A percentile compares a stretch with the other conserved stretches of the same genome.
Conservation (phyloP, 139 green algal genomes). For the Chlamydomonas sp. region DNA sequence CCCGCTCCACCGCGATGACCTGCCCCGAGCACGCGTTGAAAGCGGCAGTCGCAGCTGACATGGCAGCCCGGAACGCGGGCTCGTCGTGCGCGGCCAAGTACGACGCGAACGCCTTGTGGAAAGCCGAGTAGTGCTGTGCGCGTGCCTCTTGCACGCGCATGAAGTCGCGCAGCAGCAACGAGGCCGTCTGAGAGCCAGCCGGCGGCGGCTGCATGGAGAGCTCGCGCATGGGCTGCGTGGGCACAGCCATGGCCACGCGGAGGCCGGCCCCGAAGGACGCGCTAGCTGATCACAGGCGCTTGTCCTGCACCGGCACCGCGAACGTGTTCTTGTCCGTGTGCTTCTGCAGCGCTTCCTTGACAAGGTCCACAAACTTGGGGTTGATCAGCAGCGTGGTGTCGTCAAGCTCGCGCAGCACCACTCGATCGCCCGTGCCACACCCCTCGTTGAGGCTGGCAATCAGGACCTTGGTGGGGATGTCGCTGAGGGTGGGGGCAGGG, state of each 20-base stretch:
- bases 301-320: neutral
- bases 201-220: too few relatives aligned
- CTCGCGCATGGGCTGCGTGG: too few relatives aligned
- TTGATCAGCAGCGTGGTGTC: slow-evolving; percentile 10
- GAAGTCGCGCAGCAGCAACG: too few relatives aligned
- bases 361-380: slow-evolving; percentile 1
- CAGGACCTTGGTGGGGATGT: slow-evolving; percentile 9
- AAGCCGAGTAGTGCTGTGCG: neutral
- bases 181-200: too few relatives aligned
- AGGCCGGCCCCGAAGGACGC: too few relatives aligned
- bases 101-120: too few relatives aligned
- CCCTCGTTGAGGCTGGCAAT: neutral
- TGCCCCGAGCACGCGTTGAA: too few relatives aligned
- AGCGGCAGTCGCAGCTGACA: too few relatives aligned
- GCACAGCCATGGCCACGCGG: too few relatives aligned
- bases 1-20: too few relatives aligned
- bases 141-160: neutral
- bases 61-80: too few relatives aligned
- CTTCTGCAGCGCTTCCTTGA: slow-evolving; percentile 7
- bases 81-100: too few relatives aligned
- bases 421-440: neutral
- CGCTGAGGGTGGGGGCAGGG: neutral
- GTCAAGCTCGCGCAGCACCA: neutral
- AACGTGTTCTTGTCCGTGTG: neutral
- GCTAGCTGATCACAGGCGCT: neutral